Evolutionary conservation across 2,329 filamentous ascomycete species (phyloP), one percentile per base, ranked within the genome.

Genomic region (Penicillium sp.): DNA sequence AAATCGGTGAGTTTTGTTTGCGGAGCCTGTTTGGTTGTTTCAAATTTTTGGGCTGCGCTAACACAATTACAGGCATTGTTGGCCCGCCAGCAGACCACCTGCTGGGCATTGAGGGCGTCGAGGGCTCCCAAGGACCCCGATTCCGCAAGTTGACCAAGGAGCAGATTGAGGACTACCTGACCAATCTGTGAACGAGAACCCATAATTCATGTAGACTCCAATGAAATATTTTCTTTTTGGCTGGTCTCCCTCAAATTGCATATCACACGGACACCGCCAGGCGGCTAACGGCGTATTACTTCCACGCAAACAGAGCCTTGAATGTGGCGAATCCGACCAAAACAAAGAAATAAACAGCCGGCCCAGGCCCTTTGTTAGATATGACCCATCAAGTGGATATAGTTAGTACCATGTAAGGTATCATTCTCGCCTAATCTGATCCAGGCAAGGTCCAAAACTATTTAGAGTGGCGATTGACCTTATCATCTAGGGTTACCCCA

Each of bases 151-250:
- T 99, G 77, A 96, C 86, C 69, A 92, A 96, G 70, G 91, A 96
- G 79, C 94, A 99, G 81, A 97, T 99, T 71, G 94, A 99, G 82
- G 94, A 99, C 77, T 99, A 99, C 81, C 81, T 99, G 77, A 97
- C 94, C 76, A 97, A 96, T 84, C 86, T 99, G 84, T 97, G 84
- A 86, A 66, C 57, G 64, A 38, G 36, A 36, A 43, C 44, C 60
- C 47, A 43, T 42, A 58, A 45, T 49, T 39, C 18, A 56, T 46
- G 58, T 49, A 59, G 55, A 55, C 59, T 58, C 47, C 44, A 63
- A 62, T 62, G 60, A 60, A 57, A 58, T 22, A 22, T 58, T 52
- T 47, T 29, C 11, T 48, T 49, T 52, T 42, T 48, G 21, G 40
- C 44, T 21, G 50, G 38, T 24, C 14, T 16, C 49, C n/a, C 49